Percentiles rank a stretch among this genome's conserved stretches.
Conservation (phyloP, 768 basidiomycete genomes). For the Boletus pseudopeckii region DNA sequence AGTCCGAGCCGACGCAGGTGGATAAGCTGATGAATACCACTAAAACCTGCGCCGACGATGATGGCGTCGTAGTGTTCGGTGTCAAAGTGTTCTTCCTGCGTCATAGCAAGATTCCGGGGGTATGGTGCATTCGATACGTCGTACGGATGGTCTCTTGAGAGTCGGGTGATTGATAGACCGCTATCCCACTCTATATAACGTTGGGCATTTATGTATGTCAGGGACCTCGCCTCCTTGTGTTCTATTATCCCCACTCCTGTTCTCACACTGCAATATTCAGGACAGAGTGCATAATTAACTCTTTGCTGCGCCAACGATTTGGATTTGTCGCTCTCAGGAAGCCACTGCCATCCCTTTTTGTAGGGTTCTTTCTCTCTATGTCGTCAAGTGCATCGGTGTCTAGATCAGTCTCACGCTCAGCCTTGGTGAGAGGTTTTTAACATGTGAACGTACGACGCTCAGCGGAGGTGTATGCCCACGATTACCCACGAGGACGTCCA, state of each 20-base stretch:
- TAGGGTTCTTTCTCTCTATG: background rate
- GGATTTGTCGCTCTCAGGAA: background rate
- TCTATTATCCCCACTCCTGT: background rate
- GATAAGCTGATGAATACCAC: slow-evolving; percentile 12
- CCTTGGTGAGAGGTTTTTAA: no score
- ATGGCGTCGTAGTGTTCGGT: slow-evolving; percentile 12
- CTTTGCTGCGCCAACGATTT: background rate
- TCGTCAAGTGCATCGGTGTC: background rate
- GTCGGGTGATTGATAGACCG: background rate
- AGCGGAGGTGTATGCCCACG: no score
- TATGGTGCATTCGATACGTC: background rate
- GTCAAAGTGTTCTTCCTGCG: slow-evolving; percentile 6
- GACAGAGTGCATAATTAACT: background rate
- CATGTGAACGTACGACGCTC: no score
- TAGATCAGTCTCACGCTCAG: no score
- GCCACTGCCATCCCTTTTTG: background rate
- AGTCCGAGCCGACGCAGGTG: slow-evolving; percentile 6
- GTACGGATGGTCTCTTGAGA: background rate
- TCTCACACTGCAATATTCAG: background rate
- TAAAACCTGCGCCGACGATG: slow-evolving; percentile 17
- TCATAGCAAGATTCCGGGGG: background rate
- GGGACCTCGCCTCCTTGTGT: background rate
- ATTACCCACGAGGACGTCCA: no score
- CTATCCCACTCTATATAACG: no score
- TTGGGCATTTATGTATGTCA: background rate